Base-by-base conservation (phyloP, 768 basidiomycete genomes). In the Boletus tomentosulus region DNA sequence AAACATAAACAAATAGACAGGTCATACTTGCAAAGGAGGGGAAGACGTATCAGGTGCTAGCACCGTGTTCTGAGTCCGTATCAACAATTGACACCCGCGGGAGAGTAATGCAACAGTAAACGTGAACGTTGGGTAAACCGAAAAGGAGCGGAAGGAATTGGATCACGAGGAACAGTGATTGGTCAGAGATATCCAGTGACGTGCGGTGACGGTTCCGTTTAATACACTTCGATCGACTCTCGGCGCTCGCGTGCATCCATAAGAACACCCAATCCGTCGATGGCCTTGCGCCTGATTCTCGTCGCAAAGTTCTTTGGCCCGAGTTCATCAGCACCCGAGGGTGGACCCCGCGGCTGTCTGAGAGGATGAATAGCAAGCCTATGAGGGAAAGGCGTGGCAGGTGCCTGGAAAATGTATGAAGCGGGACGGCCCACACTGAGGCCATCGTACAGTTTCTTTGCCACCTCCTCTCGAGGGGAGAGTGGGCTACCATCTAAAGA, bases 271-370 rank as follows among this genome's bases (percentile, higher is more conserved):
- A 92, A 74, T 27, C 89, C 88, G 33, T 86, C 88, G 55, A 92
- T 87, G 19, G 91, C 90, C 77, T 87, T 83, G 64, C 88, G 82
- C 71, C 90, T 81, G 72, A 89, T 87, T 62, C 91, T 83, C 35
- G 85, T 84, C 7, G 91, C 91, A 75, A 93, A 93, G 69, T 93
- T 93, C 79, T 89, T 87, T 42, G 88, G 86, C 19, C 87, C 86
- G 47, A 93, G 82, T 66, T 93, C 91, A 64, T 93, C 91, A 58
- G 84, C 83, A 65, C 87, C 86, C 24, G 87, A 87, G 42, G 92
- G 92, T 53, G 92, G 92, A 62, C 92, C 92, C 54, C 85, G 82
- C 63, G 92, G 92, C 76, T 93, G 92, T 70, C 92, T 85, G 50
- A 85, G 77, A 56, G 88, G 86, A 65, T 86, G 84, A 69, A 84